Percentiles rank a stretch among this genome's conserved stretches.
Conservation (phyloP, 495 filamentous ascomycete genomes). For the Talaromyces ruber region DNA sequence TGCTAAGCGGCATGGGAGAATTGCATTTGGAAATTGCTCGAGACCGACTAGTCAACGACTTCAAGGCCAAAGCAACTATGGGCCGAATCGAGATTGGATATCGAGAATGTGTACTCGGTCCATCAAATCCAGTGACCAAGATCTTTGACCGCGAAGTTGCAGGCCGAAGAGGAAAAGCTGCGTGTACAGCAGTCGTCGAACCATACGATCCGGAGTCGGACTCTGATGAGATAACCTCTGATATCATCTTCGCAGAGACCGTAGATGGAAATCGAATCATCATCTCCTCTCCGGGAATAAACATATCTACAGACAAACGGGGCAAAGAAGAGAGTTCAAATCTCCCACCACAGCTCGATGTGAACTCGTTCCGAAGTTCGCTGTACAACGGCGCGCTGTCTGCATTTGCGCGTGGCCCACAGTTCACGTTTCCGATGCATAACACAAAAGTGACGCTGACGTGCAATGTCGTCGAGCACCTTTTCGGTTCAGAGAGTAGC, state of each 20-base stretch:
- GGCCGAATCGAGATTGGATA: constrained; percentile 95
- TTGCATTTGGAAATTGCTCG: constrained; percentile 94
- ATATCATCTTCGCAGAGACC: constrained; percentile 19
- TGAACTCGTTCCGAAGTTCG: constrained; percentile 51
- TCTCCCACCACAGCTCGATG: constrained; percentile 37
- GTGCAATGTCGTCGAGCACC: constrained; percentile 55
- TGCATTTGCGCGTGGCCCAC: constrained; percentile 76
- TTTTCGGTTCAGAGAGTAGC: constrained; percentile 59
- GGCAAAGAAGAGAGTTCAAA: constrained; percentile 27
- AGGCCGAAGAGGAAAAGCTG: constrained; percentile 69
- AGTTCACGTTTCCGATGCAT: constrained; percentile 67
- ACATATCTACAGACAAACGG: constrained; percentile 25
- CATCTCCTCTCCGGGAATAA: constrained; percentile 38
- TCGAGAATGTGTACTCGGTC: constrained; percentile 60
- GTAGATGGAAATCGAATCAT: constrained; percentile 52
- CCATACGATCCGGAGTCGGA: constrained; percentile 39
- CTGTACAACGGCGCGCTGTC: constrained; percentile 73
- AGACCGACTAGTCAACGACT: constrained; percentile 77
- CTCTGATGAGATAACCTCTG: constrained; percentile 10
- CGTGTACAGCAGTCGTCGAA: constrained; percentile 58
- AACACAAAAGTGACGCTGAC: constrained; percentile 57
- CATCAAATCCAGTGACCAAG: constrained; percentile 44
- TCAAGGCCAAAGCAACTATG: constrained; percentile 83
- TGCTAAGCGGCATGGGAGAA: constrained; percentile 93
- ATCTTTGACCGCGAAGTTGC: constrained; percentile 72